Conservation (phyloP, 2,329 filamentous ascomycete species). For the Cryphonectria nitschkei region DNA sequence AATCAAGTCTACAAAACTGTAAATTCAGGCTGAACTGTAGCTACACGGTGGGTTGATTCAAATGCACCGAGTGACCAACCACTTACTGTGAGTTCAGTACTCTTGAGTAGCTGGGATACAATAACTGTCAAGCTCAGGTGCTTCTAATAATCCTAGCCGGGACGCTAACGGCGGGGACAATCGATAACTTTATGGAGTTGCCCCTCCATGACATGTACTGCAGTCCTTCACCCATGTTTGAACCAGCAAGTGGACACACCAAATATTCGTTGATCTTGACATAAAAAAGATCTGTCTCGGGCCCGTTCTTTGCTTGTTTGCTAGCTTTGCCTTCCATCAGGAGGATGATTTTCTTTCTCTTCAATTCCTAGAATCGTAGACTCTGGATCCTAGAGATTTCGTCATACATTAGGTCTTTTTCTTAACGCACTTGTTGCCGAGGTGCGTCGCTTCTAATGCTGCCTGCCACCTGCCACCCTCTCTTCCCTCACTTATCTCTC, state of each 20-base stretch:
- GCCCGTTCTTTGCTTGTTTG: not conserved
- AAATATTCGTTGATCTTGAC: not conserved
- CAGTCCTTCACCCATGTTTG: not conserved
- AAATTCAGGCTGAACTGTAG: too few species aligned
- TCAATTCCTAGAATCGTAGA: too few species aligned
- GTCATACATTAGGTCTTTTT: not conserved
- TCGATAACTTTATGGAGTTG: not conserved
- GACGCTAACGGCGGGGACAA: not conserved
- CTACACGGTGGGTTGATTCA: too few species aligned
- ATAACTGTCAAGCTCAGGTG: not conserved
- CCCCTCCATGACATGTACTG: not conserved
- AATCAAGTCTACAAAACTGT: too few species aligned
- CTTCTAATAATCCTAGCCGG: not conserved
- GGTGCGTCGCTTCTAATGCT: not conserved
- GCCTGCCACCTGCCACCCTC: not conserved
- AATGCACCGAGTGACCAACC: not conserved
- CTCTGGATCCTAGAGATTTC: not conserved
- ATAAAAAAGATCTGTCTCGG: not conserved
- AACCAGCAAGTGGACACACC: not conserved
- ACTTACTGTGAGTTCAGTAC: not conserved
- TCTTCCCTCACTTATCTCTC: not conserved
- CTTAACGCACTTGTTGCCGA: not conserved
- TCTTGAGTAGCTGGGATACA: not conserved
- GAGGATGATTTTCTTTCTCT: not conserved
- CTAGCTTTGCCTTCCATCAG: not conserved